Percentiles rank a stretch among this genome's conserved stretches.
Evolutionary conservation across 1,284 basidiomycete species (phyloP).

Genomic region (Stygiomarasmius scandens): DNA sequence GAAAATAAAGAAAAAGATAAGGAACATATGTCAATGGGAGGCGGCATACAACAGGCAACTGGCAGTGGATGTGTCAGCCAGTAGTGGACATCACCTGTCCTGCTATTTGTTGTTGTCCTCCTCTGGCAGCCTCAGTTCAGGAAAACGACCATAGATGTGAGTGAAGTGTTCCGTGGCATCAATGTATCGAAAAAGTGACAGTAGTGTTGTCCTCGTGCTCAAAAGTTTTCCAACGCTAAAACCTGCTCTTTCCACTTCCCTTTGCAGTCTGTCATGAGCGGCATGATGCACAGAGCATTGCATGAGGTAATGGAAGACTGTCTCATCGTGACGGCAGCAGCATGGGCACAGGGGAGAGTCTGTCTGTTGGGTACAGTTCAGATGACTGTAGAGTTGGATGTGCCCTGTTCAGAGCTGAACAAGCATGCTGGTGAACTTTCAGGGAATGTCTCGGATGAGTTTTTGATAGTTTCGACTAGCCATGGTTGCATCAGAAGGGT

Average conservation of each 20-base stretch:
- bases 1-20: too few species aligned
- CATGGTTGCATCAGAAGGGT: not conserved
- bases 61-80: too few species aligned
- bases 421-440: not conserved
- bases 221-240: not conserved
- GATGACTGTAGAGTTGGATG: not conserved
- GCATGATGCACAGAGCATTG: not conserved
- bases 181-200: not conserved
- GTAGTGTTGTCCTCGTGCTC: not conserved
- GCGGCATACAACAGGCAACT: too few species aligned
- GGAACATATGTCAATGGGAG: too few species aligned
- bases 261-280: not conserved
- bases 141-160: not conserved
- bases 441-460: not conserved
- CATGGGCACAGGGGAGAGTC: not conserved
- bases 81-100: too few species aligned
- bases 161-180: not conserved
- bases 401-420: not conserved
- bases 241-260: not conserved
- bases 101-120: too few species aligned
- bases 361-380: not conserved
- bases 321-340: not conserved
- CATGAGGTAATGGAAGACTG: not conserved
- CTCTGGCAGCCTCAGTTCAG: not conserved
- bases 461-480: constrained; percentile 2